Conservation (phyloP, 192 early-diverging fungal species). For the Chytriomyces sp. region DNA sequence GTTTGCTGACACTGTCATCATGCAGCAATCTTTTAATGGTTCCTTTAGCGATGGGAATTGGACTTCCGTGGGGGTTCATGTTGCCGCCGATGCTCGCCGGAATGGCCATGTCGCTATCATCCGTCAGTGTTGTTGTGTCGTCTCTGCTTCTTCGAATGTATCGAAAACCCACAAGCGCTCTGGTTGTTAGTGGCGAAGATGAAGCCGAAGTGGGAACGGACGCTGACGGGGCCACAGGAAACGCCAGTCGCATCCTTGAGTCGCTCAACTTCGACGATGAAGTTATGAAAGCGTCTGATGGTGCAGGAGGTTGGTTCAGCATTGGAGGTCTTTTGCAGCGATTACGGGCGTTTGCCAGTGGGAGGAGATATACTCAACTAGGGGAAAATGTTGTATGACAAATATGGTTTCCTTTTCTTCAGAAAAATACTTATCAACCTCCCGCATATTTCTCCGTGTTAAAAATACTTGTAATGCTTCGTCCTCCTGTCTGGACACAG, state of each 20-base stretch:
- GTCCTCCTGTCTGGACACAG: too few species aligned
- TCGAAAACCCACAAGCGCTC: slow-evolving; percentile 26
- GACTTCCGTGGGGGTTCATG: slow-evolving; percentile 80
- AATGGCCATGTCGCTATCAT: slow-evolving; percentile 90
- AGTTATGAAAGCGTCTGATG: background rate
- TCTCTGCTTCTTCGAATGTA: slow-evolving; percentile 84
- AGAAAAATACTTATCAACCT: too few species aligned
- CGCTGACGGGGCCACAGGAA: background rate
- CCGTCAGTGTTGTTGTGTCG: slow-evolving; percentile 88
- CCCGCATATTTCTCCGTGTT: too few species aligned
- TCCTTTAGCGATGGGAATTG: slow-evolving; percentile 91
- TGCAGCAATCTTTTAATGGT: slow-evolving; percentile 80
- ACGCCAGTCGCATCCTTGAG: slow-evolving; percentile 4
- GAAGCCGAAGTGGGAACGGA: background rate
- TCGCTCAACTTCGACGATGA: slow-evolving; percentile 29
- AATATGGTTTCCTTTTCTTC: too few species aligned
- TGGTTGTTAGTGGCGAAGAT: background rate
- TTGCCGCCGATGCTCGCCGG: slow-evolving; percentile 93
- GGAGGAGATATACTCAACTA: slow-evolving; percentile 2
- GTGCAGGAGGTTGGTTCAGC: background rate
- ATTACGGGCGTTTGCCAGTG: slow-evolving; percentile 1
- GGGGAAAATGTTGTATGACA: background rate
- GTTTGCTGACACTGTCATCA: background rate
- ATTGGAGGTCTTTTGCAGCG: slow-evolving; percentile 2
- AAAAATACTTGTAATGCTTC: too few species aligned